These are phyloP conservation scores for Hymenoscyphus fraxineus DNA, from an alignment of 2,329 filamentous ascomycete genomes.

Conservation along the genomic window DNA sequence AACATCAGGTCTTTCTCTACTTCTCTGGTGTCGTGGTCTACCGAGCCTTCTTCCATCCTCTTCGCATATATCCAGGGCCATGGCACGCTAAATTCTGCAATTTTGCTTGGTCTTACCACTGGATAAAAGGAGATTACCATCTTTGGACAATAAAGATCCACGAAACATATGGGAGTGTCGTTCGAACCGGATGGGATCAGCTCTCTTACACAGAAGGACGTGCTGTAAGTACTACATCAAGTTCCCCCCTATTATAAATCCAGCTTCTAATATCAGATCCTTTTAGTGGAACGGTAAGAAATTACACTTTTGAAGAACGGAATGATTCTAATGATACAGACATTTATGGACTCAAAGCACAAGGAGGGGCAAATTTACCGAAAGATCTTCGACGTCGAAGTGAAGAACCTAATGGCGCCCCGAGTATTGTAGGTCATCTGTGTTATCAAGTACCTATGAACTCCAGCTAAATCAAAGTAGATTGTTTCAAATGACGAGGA, in stretches of 20 bases:
- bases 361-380: not conserved
- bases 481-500: slow-evolving; percentile 11
- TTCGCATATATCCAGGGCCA: slow-evolving; percentile 23
- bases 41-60: slow-evolving; percentile 21
- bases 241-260: not conserved
- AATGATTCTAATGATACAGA: not conserved
- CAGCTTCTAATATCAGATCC: not conserved
- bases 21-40: not conserved
- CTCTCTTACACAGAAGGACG: not conserved
- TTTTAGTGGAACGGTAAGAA: not conserved
- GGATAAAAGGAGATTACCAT: not conserved
- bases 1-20: not conserved
- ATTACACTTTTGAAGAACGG: not conserved
- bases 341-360: not conserved
- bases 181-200: not conserved
- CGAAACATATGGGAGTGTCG: not conserved
- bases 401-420: not conserved
- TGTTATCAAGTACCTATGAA: not conserved
- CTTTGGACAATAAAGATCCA: not conserved
- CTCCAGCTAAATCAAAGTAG: not conserved
- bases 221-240: not conserved
- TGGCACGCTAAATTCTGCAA: slow-evolving; percentile 11
- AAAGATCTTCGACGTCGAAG: not conserved
- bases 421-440: not conserved
- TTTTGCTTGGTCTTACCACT: not conserved